Percentiles rank a stretch among this genome's conserved stretches.
Conservation (phyloP, 192 early-diverging fungal species). For the Obelidium mucronatum region DNA sequence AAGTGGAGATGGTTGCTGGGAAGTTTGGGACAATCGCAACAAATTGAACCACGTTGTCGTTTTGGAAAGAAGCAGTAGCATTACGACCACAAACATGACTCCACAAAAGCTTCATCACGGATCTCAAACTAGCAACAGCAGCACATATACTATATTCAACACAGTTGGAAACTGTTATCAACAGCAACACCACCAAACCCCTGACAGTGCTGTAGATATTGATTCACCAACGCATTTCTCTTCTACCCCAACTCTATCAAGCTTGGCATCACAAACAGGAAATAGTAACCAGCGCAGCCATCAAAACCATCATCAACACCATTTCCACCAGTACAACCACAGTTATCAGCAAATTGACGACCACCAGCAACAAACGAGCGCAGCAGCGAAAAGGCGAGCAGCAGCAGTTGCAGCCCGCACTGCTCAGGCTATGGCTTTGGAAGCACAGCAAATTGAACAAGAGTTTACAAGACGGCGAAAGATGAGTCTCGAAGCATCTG, state of each 20-base stretch:
- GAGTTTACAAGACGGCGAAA: neutral
- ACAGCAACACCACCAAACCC: too few species aligned
- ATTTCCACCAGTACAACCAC: neutral
- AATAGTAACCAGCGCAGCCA: neutral
- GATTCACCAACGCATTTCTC: too few species aligned
- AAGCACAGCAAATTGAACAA: neutral
- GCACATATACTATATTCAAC: neutral
- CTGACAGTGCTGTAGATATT: neutral
- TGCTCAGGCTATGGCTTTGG: neutral
- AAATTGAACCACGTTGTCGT: slow-evolving; percentile 1
- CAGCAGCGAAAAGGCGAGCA: neutral
- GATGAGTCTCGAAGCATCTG: too few species aligned
- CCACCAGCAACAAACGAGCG: neutral
- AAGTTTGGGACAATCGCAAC: slow-evolving; percentile 10
- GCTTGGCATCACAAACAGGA: too few species aligned
- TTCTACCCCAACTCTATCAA: too few species aligned
- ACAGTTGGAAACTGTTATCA: too few species aligned
- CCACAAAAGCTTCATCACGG: neutral
- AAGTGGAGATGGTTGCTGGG: neutral
- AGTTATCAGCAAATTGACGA: neutral
- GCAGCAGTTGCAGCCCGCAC: neutral
- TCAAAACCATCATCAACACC: neutral
- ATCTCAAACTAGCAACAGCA: neutral
- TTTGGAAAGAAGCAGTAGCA: neutral
- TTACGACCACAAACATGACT: neutral